Conservation (phyloP, 139 green algal genomes). For the Astrephomene gubernaculifera region DNA sequence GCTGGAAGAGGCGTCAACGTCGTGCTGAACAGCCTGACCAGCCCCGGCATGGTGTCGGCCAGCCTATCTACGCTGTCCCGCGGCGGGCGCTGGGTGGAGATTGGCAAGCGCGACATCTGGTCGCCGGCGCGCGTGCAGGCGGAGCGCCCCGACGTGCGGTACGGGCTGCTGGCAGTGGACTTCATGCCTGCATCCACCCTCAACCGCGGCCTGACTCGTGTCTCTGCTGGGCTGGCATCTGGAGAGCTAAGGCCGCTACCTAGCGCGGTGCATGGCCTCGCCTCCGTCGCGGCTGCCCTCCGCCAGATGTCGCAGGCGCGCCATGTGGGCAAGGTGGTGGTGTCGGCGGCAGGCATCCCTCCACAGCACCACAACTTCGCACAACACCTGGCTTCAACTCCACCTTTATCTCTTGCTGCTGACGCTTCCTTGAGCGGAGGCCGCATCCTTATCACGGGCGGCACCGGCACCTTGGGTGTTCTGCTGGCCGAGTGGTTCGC, state of each 20-base stretch:
- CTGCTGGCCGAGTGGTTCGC: conserved; percentile 68
- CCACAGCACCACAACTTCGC: neutral
- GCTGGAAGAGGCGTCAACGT: conserved; percentile 68
- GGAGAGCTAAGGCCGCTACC: conserved; percentile 53
- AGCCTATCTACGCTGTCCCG: conserved; percentile 67
- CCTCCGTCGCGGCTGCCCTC: conserved; percentile 52
- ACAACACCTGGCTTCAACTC: neutral
- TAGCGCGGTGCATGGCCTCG: conserved; percentile 43
- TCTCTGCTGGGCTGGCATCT: conserved; percentile 64
- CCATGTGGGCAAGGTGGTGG: conserved; percentile 86
- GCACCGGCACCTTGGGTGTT: conserved; percentile 71
- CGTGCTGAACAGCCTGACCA: conserved; percentile 89
- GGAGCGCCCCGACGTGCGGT: conserved; percentile 84
- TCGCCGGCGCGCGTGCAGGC: conserved; percentile 63
- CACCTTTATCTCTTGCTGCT: neutral
- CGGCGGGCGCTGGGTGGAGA: conserved; percentile 85
- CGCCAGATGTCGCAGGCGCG: conserved; percentile 76
- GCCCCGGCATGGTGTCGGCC: conserved; percentile 80
- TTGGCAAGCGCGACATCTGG: conserved; percentile 93
- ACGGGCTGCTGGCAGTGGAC: conserved; percentile 85
- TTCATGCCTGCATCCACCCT: conserved; percentile 76
- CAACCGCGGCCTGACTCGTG: conserved; percentile 41
- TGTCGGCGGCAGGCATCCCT: conserved; percentile 23
- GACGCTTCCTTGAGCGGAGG: too few relatives aligned
- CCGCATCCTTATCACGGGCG: conserved; percentile 69